phyloP scores from a whole-genome alignment of 495 filamentous ascomycete species.

The Ascobolus immersus region DNA sequence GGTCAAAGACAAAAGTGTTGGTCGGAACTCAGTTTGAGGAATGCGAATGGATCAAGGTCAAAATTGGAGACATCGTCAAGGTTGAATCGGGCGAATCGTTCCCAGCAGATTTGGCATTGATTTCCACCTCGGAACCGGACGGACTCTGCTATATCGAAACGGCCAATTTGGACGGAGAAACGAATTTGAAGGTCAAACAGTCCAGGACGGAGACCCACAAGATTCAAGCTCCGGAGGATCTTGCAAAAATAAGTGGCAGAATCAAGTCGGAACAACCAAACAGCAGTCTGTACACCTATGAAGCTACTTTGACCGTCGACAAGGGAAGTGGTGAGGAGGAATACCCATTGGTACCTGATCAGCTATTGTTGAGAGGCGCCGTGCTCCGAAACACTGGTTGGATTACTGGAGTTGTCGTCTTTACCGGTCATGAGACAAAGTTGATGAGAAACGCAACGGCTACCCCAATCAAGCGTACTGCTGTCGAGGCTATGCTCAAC shows the following conservation, averaged over 20 bases:
- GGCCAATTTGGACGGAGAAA: conserved; percentile 92
- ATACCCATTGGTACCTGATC: conserved; percentile 52
- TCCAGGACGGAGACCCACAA: conserved; percentile 79
- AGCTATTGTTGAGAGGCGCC: conserved; percentile 73
- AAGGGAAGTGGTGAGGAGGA: conserved; percentile 91
- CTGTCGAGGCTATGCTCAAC: conserved; percentile 82
- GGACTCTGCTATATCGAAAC: conserved; percentile 98
- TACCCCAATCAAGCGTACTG: conserved; percentile 88
- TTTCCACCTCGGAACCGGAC: conserved; percentile 91
- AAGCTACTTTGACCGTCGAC: conserved; percentile 82
- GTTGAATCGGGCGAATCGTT: conserved; percentile 94
- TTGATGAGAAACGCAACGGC: conserved; percentile 97
- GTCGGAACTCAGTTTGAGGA: conserved; percentile 66
- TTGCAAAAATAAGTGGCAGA: conserved; percentile 65
- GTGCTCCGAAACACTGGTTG: conserved; percentile 92
- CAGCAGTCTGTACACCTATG: conserved; percentile 94
- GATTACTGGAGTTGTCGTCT: conserved; percentile 91
- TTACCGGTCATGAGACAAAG: conserved; percentile 97
- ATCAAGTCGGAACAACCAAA: conserved; percentile 92
- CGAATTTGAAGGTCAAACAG: conserved; percentile 98
- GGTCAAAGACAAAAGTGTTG: conserved; percentile 61
- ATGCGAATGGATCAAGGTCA: conserved; percentile 76
- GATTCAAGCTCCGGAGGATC: conserved; percentile 61
- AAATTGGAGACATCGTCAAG: conserved; percentile 79
- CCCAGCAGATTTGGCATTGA: conserved; percentile 72